Evolutionary conservation across 1,284 basidiomycete genomes (phyloP).

Genomic region (Ustilago tritici): DNA sequence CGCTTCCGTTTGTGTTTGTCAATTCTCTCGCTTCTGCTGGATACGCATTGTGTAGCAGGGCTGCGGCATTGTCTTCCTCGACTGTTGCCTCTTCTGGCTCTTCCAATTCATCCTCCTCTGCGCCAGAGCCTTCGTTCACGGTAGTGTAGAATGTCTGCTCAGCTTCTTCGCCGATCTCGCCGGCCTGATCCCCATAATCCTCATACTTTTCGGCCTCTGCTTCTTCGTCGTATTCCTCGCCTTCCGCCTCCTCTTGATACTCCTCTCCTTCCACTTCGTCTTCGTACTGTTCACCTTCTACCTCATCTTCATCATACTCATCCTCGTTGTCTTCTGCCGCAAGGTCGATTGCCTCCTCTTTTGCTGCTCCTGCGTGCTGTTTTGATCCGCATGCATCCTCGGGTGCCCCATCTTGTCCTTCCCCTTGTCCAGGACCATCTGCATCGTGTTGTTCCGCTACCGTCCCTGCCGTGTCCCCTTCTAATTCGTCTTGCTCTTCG

Average conservation of each 20-base stretch:
- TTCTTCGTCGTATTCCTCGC: constrained; percentile 6
- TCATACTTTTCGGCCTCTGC: constrained; percentile 9
- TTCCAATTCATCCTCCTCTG: constrained; percentile 43
- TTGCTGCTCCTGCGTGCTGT: constrained; percentile 5
- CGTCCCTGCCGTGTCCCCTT: background rate
- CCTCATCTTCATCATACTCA: constrained; percentile 14
- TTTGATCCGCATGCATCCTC: constrained; percentile 19
- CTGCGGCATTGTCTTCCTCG: background rate
- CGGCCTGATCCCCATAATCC: constrained; percentile 18
- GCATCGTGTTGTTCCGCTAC: constrained; percentile 4
- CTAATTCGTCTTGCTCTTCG: constrained; percentile 1
- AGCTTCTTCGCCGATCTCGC: constrained; percentile 18
- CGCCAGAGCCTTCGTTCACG: constrained; percentile 26
- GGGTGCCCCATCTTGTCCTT: constrained; percentile 5
- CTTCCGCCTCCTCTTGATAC: constrained; percentile 9
- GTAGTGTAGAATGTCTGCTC: constrained; percentile 45
- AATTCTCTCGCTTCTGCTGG: constrained; percentile 13
- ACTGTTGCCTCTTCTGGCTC: constrained; percentile 15
- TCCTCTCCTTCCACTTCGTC: constrained; percentile 16
- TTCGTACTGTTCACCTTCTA: constrained; percentile 4
- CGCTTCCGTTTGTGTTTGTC: constrained; percentile 14
- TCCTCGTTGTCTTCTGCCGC: constrained; percentile 5
- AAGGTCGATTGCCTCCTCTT: constrained; percentile 15
- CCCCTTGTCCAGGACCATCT: background rate
- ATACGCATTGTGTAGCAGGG: constrained; percentile 8